Evolutionary conservation across 441 rosid genomes (phyloP), one percentile per base, ranked within the genome.

Genomic region (Geranium incanum): DNA sequence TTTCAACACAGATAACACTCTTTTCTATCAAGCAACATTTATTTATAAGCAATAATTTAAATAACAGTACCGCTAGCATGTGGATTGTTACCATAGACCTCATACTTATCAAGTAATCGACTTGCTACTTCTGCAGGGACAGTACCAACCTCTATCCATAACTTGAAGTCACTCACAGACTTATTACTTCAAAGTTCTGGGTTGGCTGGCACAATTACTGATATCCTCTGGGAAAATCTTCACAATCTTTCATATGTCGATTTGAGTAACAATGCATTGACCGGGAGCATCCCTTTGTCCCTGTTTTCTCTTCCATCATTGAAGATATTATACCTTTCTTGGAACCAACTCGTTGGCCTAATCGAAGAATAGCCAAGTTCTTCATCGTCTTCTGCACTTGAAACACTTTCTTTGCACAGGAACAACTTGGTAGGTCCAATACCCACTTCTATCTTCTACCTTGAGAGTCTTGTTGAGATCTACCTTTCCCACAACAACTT

Each of bases 361-460:
- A 12, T 75, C 3, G 60, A 38, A n/a, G 62, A 28, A 33, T 66
- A 41, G 16, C 60, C 28, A 13, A 0, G 6, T 8, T 59, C 16
- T 0, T 70, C 63, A 7, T 45, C 23, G 0, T 57, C 63, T 57
- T 57, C 63, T 16, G 23, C 6, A 57, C 63, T 69, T 48, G 68
- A 52, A 62, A 2, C 0, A 3, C 39, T 13, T 16, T 5, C 12
- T 36, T 36, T 77, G 11, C 0, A 9, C 3, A 70, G 68, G 21
- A 74, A 69, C 41, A 60, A 5, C 12, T 62, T 68, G 28, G 50
- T 69, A 1, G 71, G 74, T 11, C 23, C 70, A 6, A 63, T 74
- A 43, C 77, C 77, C 0, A 50, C 63, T 4, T 68, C 76, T 28
- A 43, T 76, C 7, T 68, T 33, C 15, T 12, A 72, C 11, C 69